Evolutionary conservation across 805 yeast species (phyloP).

Genomic region (Cyberlindnera bimundalis): DNA sequence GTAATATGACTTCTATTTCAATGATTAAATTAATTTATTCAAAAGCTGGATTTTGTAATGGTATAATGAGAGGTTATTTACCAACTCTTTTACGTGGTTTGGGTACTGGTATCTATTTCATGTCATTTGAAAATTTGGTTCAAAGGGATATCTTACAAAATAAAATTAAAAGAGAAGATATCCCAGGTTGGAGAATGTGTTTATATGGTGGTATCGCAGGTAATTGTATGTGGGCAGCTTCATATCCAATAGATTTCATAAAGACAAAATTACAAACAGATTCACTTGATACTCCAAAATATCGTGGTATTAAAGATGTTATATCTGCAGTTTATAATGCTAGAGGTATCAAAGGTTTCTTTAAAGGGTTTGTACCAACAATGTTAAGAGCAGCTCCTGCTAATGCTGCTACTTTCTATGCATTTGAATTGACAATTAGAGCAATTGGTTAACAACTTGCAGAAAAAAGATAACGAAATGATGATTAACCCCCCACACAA

Average conservation of each 20-base stretch:
- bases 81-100: slow-evolving; percentile 84
- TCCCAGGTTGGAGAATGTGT: slow-evolving; percentile 88
- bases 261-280: slow-evolving; percentile 88
- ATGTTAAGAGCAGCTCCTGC: slow-evolving; percentile 97
- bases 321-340: slow-evolving; percentile 48
- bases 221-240: slow-evolving; percentile 75
- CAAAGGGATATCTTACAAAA: slow-evolving; percentile 52
- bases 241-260: slow-evolving; percentile 90
- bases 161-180: slow-evolving; percentile 54
- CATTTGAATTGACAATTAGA: slow-evolving; percentile 88
- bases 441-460: slow-evolving; percentile 16
- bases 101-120: slow-evolving; percentile 86
- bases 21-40: slow-evolving; percentile 55
- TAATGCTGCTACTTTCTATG: slow-evolving; percentile 93
- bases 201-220: slow-evolving; percentile 90
- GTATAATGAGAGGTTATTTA: slow-evolving; percentile 73
- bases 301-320: slow-evolving; percentile 55
- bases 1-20: slow-evolving; percentile 68
- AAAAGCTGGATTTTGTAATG: slow-evolving; percentile 48
- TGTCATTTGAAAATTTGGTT: slow-evolving; percentile 86
- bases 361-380: slow-evolving; percentile 89
- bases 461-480: too few species aligned
- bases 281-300: slow-evolving; percentile 55
- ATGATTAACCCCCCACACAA: too few species aligned
- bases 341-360: slow-evolving; percentile 74